phyloP scores from a whole-genome alignment of 768 basidiomycete species.

The Heimioporus sp. region DNA sequence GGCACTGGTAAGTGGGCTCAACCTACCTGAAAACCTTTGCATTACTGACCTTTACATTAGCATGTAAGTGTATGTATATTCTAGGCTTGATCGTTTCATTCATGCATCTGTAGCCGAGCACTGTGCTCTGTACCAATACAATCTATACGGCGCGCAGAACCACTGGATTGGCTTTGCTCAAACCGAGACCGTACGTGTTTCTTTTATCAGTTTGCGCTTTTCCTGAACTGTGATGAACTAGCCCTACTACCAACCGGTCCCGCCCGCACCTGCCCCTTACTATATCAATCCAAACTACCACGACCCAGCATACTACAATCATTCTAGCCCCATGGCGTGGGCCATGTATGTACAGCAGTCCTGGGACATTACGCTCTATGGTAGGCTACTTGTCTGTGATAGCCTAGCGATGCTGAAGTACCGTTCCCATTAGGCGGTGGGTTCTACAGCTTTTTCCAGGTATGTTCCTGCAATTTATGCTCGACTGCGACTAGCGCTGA shows the following conservation, averaged over 20 bases:
- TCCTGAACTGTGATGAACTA: slow-evolving; percentile 16
- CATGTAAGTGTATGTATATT: slow-evolving; percentile 18
- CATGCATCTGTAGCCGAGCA: slow-evolving; percentile 39
- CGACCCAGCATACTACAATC: slow-evolving; percentile 39
- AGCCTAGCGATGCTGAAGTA: background rate
- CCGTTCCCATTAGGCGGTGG: slow-evolving; percentile 37
- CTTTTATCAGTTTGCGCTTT: background rate
- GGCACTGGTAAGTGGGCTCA: slow-evolving; percentile 47
- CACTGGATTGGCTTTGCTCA: slow-evolving; percentile 54
- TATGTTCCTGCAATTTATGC: slow-evolving; percentile 7
- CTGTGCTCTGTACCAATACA: slow-evolving; percentile 48
- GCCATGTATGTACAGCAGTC: slow-evolving; percentile 42
- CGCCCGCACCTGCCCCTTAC: slow-evolving; percentile 44
- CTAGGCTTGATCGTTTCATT: background rate
- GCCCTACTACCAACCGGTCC: slow-evolving; percentile 52
- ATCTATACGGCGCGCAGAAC: slow-evolving; percentile 40
- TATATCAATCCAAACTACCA: slow-evolving; percentile 28
- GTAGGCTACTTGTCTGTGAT: slow-evolving; percentile 15
- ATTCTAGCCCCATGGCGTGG: slow-evolving; percentile 38
- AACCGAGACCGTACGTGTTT: slow-evolving; percentile 43
- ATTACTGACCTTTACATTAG: slow-evolving; percentile 15
- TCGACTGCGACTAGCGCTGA: background rate
- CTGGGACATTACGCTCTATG: slow-evolving; percentile 44
- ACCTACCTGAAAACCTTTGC: background rate
- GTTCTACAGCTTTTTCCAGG: slow-evolving; percentile 53